These are phyloP conservation scores for Monilinia vaccinii-corymbosi DNA, from an alignment of 2,329 filamentous ascomycete species.

Conservation along the genomic window DNA sequence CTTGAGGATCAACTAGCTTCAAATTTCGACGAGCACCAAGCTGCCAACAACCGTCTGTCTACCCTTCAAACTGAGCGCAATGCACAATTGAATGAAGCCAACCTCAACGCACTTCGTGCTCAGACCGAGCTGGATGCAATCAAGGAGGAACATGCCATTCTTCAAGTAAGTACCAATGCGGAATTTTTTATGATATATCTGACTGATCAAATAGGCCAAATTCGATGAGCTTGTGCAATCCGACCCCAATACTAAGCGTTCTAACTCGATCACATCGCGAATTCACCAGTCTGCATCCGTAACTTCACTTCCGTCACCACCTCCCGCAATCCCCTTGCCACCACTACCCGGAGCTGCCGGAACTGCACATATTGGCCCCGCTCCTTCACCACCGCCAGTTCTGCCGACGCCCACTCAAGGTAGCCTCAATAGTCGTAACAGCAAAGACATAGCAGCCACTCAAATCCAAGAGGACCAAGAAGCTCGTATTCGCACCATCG, in stretches of 20 bases:
- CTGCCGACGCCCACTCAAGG: constrained; percentile 46
- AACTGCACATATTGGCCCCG: constrained; percentile 36
- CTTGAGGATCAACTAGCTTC: constrained; percentile 92
- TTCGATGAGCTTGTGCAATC: constrained; percentile 42
- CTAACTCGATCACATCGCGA: constrained; percentile 39
- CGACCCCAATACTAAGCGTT: constrained; percentile 37
- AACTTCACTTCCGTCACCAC: constrained; percentile 80
- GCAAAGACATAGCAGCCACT: constrained; percentile 67
- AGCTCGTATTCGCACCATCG: constrained; percentile 85
- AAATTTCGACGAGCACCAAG: constrained; percentile 89
- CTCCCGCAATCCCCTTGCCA: constrained; percentile 90
- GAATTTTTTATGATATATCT: neutral
- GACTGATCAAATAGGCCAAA: constrained; percentile 41
- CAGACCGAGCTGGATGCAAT: constrained; percentile 61
- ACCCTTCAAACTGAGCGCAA: constrained; percentile 68
- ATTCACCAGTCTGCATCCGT: constrained; percentile 78
- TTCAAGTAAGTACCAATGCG: constrained; percentile 43
- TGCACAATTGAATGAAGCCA: constrained; percentile 70
- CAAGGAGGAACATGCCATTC: constrained; percentile 59
- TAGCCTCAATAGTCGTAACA: constrained; percentile 47
- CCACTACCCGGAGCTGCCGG: constrained; percentile 61
- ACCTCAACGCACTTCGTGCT: constrained; percentile 50
- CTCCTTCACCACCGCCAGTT: constrained; percentile 30
- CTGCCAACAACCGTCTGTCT: constrained; percentile 76
- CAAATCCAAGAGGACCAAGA: constrained; percentile 93